These are phyloP conservation scores for Ilyonectria destructans DNA, from an alignment of 2,329 filamentous ascomycete species.

Conservation along the genomic window DNA sequence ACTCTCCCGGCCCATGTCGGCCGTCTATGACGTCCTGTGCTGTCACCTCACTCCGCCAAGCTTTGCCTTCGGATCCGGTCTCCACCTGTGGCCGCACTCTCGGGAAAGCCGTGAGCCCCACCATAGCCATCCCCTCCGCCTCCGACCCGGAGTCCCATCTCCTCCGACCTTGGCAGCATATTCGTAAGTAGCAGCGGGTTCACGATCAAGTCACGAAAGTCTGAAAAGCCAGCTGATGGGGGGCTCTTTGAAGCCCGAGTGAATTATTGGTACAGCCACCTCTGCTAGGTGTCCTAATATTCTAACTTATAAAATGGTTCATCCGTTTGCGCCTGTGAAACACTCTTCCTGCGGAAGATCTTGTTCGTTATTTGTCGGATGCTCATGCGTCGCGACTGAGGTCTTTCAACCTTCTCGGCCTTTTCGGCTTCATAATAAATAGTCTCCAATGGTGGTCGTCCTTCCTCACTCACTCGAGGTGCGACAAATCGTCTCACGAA, in stretches of 20 bases:
- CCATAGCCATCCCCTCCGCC: conserved; percentile 3
- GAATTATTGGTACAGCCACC: conserved; percentile 42
- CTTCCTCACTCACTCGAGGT: conserved; percentile 47
- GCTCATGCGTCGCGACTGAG: conserved; percentile 48
- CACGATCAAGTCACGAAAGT: neutral
- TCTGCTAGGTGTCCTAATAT: conserved; percentile 41
- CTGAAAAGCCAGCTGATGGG: neutral
- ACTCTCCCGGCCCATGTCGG: neutral
- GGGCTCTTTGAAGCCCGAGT: conserved; percentile 30
- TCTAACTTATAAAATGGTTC: conserved; percentile 47
- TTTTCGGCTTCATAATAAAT: conserved; percentile 44
- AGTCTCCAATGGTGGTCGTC: conserved; percentile 41
- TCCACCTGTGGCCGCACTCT: conserved; percentile 17
- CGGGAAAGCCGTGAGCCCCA: conserved; percentile 3
- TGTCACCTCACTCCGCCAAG: conserved; percentile 1
- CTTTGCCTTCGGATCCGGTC: conserved; percentile 23
- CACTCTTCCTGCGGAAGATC: conserved; percentile 50
- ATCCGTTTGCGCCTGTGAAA: conserved; percentile 48
- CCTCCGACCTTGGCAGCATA: neutral
- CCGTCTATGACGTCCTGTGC: neutral
- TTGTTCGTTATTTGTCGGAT: conserved; percentile 49
- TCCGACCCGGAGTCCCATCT: neutral
- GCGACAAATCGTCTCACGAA: conserved; percentile 46
- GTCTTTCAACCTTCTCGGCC: conserved; percentile 30
- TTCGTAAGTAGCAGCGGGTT: neutral